Conservation (phyloP, 2,329 filamentous ascomycete species). For the Penicillium sp. region DNA sequence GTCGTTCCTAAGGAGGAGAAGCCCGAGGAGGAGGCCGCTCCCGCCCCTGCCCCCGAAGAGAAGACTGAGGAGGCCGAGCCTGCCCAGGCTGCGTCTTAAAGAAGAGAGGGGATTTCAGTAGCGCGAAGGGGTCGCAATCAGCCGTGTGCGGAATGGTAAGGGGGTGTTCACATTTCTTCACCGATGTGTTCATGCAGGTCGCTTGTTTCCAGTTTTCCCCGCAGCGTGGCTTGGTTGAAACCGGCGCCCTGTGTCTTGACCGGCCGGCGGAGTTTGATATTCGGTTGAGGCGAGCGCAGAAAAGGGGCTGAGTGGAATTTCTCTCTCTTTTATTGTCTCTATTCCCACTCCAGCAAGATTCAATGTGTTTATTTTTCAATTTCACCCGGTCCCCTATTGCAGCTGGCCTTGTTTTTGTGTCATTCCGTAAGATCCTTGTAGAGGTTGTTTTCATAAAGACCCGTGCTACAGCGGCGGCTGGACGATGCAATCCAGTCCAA, state of each 20-base stretch:
- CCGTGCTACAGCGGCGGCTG: background rate
- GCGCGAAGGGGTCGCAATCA: slow-evolving; percentile 19
- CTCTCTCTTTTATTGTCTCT: slow-evolving; percentile 46
- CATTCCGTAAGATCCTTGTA: background rate
- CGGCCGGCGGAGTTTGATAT: slow-evolving; percentile 48
- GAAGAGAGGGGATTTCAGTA: background rate
- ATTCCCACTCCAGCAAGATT: slow-evolving; percentile 45
- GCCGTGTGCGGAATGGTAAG: slow-evolving; percentile 32
- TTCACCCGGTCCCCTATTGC: slow-evolving; percentile 21
- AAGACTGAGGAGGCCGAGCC: slow-evolving; percentile 44
- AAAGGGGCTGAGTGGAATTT: slow-evolving; percentile 46
- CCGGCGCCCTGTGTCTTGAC: slow-evolving; percentile 39
- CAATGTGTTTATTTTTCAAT: slow-evolving; percentile 39
- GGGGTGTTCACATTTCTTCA: slow-evolving; percentile 39
- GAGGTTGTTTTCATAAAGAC: background rate
- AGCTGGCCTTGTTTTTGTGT: background rate
- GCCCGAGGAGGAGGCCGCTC: slow-evolving; percentile 52
- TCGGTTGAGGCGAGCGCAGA: slow-evolving; percentile 41
- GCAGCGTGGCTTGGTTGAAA: slow-evolving; percentile 40
- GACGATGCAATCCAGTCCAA: background rate
- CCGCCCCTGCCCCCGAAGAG: slow-evolving; percentile 45
- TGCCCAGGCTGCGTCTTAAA: slow-evolving; percentile 40
- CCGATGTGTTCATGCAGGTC: slow-evolving; percentile 39
- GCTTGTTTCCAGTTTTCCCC: slow-evolving; percentile 34
- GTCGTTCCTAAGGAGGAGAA: slow-evolving; percentile 64